Evolutionary conservation across 305 asterid genomes (phyloP), one percentile per base, ranked within the genome.

Genomic region (Solanum hybrid): DNA sequence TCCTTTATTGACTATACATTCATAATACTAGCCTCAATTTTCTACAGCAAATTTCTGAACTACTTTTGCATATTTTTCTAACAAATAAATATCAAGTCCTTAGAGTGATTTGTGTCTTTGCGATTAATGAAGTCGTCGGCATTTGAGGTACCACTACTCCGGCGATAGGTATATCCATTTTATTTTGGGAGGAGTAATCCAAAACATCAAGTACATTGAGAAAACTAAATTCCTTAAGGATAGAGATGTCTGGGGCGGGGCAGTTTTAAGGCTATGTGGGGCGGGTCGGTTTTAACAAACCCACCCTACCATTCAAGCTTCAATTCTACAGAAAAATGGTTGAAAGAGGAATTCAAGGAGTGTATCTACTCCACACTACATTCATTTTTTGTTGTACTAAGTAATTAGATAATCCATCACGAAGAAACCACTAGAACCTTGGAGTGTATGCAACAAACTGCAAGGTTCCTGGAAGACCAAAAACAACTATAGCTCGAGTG

Each of bases 351-450:
- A 51, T 11, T 33, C 77, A 29, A 31, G 77, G 45, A 57, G 12
- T 57, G 76, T 72, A 57, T 84, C 31, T 51, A 72, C 88, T 84
- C 77, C 39, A 84, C 77, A 84, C 76, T 84, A 84, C n/a, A 73
- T 39, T 79, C 90, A 27, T 70, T 32, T 89, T 72, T 81, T 45
- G 8, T 13, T 34, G 68, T 41, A 27, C n/a, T 31, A 76, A 38
- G 81, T 10, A 39, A 39, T 73, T 87, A 83, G 22, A 86, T 70
- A 57, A 82, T 73, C 90, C 29, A 39, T 79, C 79, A 72, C 57
- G 92, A 93, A 93, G 95, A 96, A 93, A 94, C 95, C 94, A 45
- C 93, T 37, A 91, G 97, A 96, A 96, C 94, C 95, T 92, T 88
- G 41, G 51, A 38, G 27, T 22, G 34, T 79, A 81, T 29, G 87